Conservation (phyloP, 371 early-diverging fungal genomes). For the Chytridiales sp. region DNA sequence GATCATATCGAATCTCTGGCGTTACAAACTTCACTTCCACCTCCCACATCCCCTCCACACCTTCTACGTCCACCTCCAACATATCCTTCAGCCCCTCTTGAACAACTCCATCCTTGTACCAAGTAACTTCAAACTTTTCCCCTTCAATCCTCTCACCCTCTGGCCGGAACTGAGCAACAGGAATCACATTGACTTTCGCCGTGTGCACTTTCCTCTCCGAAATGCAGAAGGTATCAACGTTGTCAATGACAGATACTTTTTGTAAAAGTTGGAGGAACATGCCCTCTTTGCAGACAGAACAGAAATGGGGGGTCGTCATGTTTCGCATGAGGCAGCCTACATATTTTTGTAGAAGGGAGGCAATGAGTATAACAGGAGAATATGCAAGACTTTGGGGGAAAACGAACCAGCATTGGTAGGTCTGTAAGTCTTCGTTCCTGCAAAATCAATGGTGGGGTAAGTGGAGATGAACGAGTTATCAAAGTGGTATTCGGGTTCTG, state of each 20-base stretch:
- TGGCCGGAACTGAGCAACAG: slow-evolving; percentile 50
- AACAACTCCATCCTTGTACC: slow-evolving; percentile 36
- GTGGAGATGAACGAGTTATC: slow-evolving; percentile 47
- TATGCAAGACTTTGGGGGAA: too few species aligned
- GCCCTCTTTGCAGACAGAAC: slow-evolving; percentile 60
- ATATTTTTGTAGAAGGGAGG: background rate
- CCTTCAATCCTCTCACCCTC: slow-evolving; percentile 24
- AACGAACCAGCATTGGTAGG: slow-evolving; percentile 48
- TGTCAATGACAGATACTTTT: slow-evolving; percentile 52
- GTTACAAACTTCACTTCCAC: slow-evolving; percentile 37
- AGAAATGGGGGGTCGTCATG: slow-evolving; percentile 50
- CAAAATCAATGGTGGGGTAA: slow-evolving; percentile 49
- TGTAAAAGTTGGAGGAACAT: slow-evolving; percentile 53
- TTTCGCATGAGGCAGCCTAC: slow-evolving; percentile 60
- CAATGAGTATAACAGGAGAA: too few species aligned
- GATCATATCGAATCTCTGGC: slow-evolving; percentile 44
- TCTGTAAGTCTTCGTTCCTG: slow-evolving; percentile 46
- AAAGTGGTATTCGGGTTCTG: slow-evolving; percentile 40
- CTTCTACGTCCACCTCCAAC: slow-evolving; percentile 26
- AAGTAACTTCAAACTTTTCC: slow-evolving; percentile 31
- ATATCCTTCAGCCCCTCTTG: background rate
- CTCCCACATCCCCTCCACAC: slow-evolving; percentile 22
- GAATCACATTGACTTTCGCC: slow-evolving; percentile 34
- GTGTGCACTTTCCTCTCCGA: too few species aligned
- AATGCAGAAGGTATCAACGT: slow-evolving; percentile 35